phyloP scores from a whole-genome alignment of 129 eudicot genomes.

The Lactuca saligna region DNA sequence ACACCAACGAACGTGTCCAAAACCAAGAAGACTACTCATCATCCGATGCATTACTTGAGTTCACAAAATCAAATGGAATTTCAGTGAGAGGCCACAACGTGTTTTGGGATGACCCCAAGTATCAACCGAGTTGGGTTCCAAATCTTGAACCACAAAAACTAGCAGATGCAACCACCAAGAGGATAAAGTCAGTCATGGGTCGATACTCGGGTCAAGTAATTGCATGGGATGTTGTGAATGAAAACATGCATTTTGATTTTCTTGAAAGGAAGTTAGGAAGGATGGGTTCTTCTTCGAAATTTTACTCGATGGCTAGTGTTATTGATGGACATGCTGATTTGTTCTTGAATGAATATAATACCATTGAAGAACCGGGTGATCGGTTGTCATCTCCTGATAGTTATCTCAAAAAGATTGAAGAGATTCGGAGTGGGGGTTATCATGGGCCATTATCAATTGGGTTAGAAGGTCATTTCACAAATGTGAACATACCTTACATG shows the following conservation, averaged over 20 bases:
- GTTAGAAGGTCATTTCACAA: background rate
- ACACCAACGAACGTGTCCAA: constrained; percentile 34
- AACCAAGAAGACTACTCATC: constrained; percentile 39
- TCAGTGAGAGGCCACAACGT: constrained; percentile 71
- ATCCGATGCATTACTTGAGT: constrained; percentile 43
- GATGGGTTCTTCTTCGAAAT: background rate
- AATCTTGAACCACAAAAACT: constrained; percentile 30
- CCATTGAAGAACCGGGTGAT: constrained; percentile 48
- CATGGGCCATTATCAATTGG: background rate
- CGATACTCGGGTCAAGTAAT: constrained; percentile 51
- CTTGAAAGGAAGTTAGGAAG: background rate
- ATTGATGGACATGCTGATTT: background rate
- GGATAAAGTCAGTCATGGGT: constrained; percentile 43
- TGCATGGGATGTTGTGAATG: constrained; percentile 81
- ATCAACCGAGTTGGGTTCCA: constrained; percentile 52
- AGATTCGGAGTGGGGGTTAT: background rate
- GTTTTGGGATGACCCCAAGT: constrained; percentile 59
- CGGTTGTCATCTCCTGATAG: constrained; percentile 31
- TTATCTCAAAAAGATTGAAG: constrained; percentile 41
- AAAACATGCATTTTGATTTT: constrained; percentile 58
- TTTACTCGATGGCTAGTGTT: background rate
- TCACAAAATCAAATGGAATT: constrained; percentile 40
- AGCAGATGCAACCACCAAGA: constrained; percentile 20
- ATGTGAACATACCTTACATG: constrained; percentile 49
- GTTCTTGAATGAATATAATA: constrained; percentile 67